phyloP scores from a whole-genome alignment of 208 protist species.

The Crithidia fasciculata region DNA sequence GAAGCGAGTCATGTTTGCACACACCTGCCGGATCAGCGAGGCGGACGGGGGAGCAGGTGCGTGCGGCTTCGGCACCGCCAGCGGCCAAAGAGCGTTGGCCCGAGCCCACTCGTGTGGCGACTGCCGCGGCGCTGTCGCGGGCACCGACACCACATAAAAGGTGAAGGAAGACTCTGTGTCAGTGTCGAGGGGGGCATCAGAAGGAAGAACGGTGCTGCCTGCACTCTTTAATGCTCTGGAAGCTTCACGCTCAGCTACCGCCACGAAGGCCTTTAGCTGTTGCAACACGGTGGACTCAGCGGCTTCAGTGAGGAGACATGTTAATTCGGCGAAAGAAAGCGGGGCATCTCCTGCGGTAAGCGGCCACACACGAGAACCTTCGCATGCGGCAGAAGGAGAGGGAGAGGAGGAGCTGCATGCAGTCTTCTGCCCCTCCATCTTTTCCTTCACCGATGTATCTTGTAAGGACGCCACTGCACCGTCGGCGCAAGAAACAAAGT shows the following conservation, averaged over 20 bases:
- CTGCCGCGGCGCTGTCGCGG: conserved; percentile 53
- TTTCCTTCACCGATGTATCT: background rate
- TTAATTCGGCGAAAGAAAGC: background rate
- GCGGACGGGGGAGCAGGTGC: conserved; percentile 17
- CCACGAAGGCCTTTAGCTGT: background rate
- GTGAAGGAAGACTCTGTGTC: too few species aligned
- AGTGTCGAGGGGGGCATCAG: too few species aligned
- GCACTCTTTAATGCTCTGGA: too few species aligned
- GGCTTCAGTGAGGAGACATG: background rate
- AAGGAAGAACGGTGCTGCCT: too few species aligned
- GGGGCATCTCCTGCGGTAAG: background rate
- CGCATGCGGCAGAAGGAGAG: background rate
- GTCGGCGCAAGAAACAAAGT: background rate
- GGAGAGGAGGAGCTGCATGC: too few species aligned
- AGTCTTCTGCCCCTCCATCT: background rate
- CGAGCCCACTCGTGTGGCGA: conserved; percentile 53
- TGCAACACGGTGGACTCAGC: background rate
- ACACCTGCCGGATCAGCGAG: conserved; percentile 19
- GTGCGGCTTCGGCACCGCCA: conserved; percentile 70
- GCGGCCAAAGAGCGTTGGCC: conserved; percentile 72
- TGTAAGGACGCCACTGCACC: too few species aligned
- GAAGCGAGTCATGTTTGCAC: conserved; percentile 24
- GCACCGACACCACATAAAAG: conserved; percentile 33
- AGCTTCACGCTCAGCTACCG: background rate
- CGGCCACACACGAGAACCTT: background rate